These are phyloP conservation scores for Rhodomyrtus tomentosa DNA, from an alignment of 345 rosid genomes.

Conservation along the genomic window DNA sequence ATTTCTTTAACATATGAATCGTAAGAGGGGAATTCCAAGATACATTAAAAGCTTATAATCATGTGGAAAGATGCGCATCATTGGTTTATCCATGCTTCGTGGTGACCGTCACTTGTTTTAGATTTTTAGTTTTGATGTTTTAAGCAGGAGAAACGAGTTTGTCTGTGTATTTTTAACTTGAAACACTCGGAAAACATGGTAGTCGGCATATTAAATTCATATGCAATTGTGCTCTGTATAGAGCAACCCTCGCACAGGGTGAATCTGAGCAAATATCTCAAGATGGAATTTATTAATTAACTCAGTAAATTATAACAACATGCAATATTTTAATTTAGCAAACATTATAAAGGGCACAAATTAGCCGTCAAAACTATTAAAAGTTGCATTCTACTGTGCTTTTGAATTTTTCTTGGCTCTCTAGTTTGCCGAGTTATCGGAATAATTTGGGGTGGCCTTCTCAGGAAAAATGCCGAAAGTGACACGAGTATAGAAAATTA, in stretches of 20 bases:
- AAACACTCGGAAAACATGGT: not conserved
- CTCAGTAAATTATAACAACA: too few species aligned
- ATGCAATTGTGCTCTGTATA: not conserved
- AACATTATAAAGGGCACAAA: too few species aligned
- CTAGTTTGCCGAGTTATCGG: too few species aligned
- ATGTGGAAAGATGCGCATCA: not conserved
- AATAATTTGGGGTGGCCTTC: too few species aligned
- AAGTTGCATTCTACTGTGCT: too few species aligned
- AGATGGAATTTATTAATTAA: not conserved
- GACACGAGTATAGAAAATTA: too few species aligned
- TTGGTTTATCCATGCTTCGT: too few species aligned
- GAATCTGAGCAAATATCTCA: not conserved
- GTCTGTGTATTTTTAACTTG: not conserved
- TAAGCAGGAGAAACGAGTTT: not conserved
- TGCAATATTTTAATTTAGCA: too few species aligned
- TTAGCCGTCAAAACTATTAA: too few species aligned
- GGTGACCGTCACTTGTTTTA: not conserved
- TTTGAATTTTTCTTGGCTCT: too few species aligned
- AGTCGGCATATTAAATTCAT: not conserved
- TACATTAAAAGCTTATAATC: not conserved
- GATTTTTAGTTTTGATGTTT: not conserved
- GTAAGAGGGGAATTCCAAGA: not conserved
- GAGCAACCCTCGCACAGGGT: not conserved
- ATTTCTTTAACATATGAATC: not conserved
- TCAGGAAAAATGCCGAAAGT: too few species aligned